Evolutionary conservation across 768 basidiomycete species (phyloP).

Genomic region (Boletus subcaerulescens): DNA sequence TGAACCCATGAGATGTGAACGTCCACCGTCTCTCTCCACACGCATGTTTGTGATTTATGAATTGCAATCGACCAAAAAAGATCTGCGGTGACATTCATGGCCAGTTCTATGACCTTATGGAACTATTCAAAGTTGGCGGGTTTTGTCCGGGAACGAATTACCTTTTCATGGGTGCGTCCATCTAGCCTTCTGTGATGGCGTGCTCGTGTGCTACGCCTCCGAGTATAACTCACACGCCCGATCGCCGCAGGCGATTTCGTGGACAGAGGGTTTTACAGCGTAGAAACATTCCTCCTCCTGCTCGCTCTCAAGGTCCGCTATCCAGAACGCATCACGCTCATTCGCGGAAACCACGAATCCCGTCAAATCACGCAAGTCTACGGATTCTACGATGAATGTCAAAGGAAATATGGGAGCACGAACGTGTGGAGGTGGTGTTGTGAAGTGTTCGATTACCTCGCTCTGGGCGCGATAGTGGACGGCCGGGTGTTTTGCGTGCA

Average conservation of each 20-base stretch:
- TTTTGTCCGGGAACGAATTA: conserved; percentile 93
- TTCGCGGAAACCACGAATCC: conserved; percentile 97
- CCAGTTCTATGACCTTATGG: conserved; percentile 95
- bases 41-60: conserved; percentile 2
- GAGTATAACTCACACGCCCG: conserved; percentile 6
- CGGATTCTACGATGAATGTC: conserved; percentile 95
- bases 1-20: conserved; percentile 1
- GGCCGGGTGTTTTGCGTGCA: conserved; percentile 97
- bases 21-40: background rate
- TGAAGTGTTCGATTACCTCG: conserved; percentile 97
- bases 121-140: conserved; percentile 91
- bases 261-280: conserved; percentile 95
- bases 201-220: conserved; percentile 4
- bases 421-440: conserved; percentile 99
- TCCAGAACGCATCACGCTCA: conserved; percentile 94
- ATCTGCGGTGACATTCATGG: conserved; percentile 97
- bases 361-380: conserved; percentile 97
- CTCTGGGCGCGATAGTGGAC: conserved; percentile 93
- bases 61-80: conserved; percentile 44
- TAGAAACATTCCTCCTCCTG: conserved; percentile 93
- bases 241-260: conserved; percentile 83
- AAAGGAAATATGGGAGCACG: conserved; percentile 88
- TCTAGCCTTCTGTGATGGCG: background rate
- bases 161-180: conserved; percentile 84
- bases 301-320: conserved; percentile 96